These are phyloP conservation scores for Simmondsia chinensis DNA, from an alignment of 148 eudicot species.

Conservation along the genomic window DNA sequence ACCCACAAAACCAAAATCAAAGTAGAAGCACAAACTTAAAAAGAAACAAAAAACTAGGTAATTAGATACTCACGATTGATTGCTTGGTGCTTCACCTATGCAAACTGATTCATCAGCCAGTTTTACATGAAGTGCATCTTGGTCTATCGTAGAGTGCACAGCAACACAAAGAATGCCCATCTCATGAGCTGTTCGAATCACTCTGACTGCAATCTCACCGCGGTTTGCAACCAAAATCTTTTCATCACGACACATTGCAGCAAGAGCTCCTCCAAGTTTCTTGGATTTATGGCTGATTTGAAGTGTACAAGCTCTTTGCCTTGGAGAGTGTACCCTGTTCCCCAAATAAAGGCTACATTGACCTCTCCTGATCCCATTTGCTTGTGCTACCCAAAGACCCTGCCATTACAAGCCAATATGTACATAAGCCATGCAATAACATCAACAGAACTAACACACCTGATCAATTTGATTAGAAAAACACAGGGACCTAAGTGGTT, in stretches of 20 bases:
- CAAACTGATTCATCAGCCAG: slow-evolving; percentile 96
- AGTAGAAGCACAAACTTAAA: too few species aligned
- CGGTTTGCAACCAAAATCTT: slow-evolving; percentile 94
- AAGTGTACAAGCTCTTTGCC: slow-evolving; percentile 36
- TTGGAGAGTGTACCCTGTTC: slow-evolving; percentile 51
- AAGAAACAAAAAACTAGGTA: too few species aligned
- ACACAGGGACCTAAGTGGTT: neutral
- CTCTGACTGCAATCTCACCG: slow-evolving; percentile 98
- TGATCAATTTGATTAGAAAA: neutral
- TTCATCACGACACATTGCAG: slow-evolving; percentile 52
- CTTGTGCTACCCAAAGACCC: slow-evolving; percentile 58
- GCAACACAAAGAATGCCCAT: slow-evolving; percentile 99
- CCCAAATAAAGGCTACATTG: slow-evolving; percentile 50
- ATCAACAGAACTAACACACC: neutral
- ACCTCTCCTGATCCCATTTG: slow-evolving; percentile 33
- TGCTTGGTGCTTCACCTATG: slow-evolving; percentile 98
- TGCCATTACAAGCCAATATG: slow-evolving; percentile 7
- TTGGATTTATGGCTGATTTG: slow-evolving; percentile 28
- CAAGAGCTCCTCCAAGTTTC: slow-evolving; percentile 67
- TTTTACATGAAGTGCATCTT: slow-evolving; percentile 95
- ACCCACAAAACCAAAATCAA: too few species aligned
- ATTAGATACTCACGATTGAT: slow-evolving; percentile 65
- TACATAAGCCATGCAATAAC: neutral
- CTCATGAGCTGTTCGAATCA: slow-evolving; percentile 95
- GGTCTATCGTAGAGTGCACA: slow-evolving; percentile 92